These are phyloP conservation scores for Ehretia macrophylla DNA, from an alignment of 257 asterid genomes.

Conservation along the genomic window DNA sequence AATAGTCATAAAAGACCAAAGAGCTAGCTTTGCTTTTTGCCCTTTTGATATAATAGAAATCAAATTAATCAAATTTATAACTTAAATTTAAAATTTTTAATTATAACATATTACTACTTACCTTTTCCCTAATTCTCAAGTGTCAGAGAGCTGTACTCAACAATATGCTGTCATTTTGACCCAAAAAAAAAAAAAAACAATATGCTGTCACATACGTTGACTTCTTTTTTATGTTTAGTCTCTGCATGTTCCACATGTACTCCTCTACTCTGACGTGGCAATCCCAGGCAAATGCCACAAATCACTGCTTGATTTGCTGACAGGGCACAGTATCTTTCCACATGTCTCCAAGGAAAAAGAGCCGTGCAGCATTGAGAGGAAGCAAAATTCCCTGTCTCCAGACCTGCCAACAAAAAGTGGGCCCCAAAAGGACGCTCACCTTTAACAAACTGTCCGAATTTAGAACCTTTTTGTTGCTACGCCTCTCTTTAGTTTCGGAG, in stretches of 20 bases:
- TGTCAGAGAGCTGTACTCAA: neutral
- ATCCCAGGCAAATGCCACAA: constrained; percentile 1
- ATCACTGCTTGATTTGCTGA: neutral
- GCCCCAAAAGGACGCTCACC: constrained; percentile 23
- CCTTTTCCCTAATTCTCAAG: no score
- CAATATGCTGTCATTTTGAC: no score
- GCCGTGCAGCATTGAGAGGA: constrained; percentile 20
- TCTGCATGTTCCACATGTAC: neutral
- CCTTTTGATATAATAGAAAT: no score
- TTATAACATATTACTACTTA: no score
- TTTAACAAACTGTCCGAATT: constrained; percentile 22
- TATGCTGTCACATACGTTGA: no score
- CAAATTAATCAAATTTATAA: no score
- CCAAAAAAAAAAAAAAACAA: no score
- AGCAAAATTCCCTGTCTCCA: constrained; percentile 36
- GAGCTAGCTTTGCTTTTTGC: no score
- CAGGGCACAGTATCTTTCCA: constrained; percentile 19
- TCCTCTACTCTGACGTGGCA: neutral
- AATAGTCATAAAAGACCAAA: no score
- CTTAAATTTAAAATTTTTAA: no score
- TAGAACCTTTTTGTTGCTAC: constrained; percentile 4
- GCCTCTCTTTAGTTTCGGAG: neutral
- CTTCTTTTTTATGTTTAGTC: neutral
- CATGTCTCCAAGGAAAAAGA: constrained; percentile 21
- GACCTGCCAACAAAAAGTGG: constrained; percentile 44